Evolutionary conservation across 2,329 filamentous ascomycete species (phyloP).

Genomic region (Penicillium italicum): DNA sequence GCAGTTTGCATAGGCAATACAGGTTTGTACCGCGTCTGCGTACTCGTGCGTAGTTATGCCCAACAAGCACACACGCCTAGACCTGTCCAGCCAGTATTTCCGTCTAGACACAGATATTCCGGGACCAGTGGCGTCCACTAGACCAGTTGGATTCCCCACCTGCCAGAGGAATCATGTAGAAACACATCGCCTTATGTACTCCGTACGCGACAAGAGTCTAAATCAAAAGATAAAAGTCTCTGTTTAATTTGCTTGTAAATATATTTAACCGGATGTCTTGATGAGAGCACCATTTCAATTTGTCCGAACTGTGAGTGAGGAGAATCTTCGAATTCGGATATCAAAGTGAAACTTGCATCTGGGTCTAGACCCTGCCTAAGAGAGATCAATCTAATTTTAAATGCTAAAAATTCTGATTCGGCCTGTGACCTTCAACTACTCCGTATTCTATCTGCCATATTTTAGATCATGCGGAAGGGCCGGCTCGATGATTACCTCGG

Average conservation of each 20-base stretch:
- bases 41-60: neutral
- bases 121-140: conserved; percentile 21
- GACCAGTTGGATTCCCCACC: conserved; percentile 14
- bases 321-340: neutral
- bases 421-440: neutral
- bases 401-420: conserved; percentile 2
- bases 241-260: neutral
- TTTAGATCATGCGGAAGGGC: neutral
- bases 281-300: neutral
- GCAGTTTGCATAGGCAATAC: neutral
- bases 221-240: neutral
- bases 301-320: neutral
- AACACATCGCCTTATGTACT: conserved; percentile 9
- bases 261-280: neutral
- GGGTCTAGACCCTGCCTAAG: conserved; percentile 5
- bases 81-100: neutral
- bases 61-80: conserved; percentile 1
- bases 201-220: neutral
- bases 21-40: neutral
- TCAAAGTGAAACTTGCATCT: conserved; percentile 5
- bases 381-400: conserved; percentile 2
- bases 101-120: conserved; percentile 7
- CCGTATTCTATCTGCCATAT: neutral
- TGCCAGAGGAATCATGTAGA: conserved; percentile 6
- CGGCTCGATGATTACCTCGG: neutral